Base-by-base conservation (phyloP, 345 rosid species). In the Passiflora organensis region DNA sequence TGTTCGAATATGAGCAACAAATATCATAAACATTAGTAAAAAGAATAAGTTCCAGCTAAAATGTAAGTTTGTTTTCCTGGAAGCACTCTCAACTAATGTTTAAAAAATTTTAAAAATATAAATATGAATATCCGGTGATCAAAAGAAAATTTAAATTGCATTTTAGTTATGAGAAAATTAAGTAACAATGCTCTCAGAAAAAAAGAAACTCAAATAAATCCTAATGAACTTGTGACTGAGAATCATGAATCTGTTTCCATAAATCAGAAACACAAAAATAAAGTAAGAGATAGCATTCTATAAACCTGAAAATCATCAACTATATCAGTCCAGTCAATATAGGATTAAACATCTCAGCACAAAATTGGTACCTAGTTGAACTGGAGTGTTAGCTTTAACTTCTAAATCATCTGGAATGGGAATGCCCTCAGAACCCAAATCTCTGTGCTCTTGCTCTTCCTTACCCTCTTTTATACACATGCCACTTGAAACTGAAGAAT, bases 371-470 rank as follows among this genome's bases (percentile, higher is more conserved):
- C 76, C 83, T 66, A 76, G 59, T 58, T 48, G 17, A 48, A 47
- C 52, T 54, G 64, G 59, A 46, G 43, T 43, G 56, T 57, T 75
- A 70, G 61, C 67, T 76, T 63, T 14, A 18, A 24, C 79, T 64
- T 56, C 73, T 53, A 48, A 58, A 49, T 56, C 70, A 11, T 45
- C 47, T 37, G 59, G n/a, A n/a, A n/a, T n/a, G n/a, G n/a, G n/a
- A n/a, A n/a, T n/a, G n/a, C n/a, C n/a, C n/a, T n/a, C n/a, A n/a
- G n/a, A n/a, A 76, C 67, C 64, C 68, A 54, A 55, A 6, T n/a
- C 23, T 32, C 65, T 28, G 34, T 8, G 3, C 34, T 28, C 34
- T 28, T 28, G 34, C 3, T 28, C 34, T 28, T 28, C 34, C 34
- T 28, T 28, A 8, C 66, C 66, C 56, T 60, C 65, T 47, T 66